These are phyloP conservation scores for Sporobolomyces pararoseus DNA, from an alignment of 768 basidiomycete genomes.

Conservation along the genomic window DNA sequence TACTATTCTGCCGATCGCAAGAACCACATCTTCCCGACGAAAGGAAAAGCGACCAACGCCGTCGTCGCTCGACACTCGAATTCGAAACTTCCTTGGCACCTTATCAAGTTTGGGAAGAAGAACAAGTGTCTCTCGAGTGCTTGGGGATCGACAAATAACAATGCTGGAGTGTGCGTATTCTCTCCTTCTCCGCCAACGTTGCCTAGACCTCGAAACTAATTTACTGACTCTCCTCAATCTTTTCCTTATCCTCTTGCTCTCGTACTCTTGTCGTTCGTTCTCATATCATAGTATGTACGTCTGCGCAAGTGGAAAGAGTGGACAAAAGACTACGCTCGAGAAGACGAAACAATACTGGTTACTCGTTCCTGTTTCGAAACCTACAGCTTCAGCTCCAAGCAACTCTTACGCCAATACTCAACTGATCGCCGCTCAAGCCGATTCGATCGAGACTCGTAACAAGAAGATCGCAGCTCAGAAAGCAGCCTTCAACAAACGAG, in stretches of 20 bases:
- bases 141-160: conserved; percentile 9
- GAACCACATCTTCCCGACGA: conserved; percentile 33
- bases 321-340: conserved; percentile 34
- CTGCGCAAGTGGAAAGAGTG: conserved; percentile 23
- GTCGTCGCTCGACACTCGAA: background rate
- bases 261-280: background rate
- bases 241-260: too few relatives aligned
- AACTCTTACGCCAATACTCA: conserved; percentile 26
- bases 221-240: too few relatives aligned
- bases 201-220: too few relatives aligned
- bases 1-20: conserved; percentile 19
- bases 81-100: conserved; percentile 21
- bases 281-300: conserved; percentile 18
- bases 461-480: conserved; percentile 38
- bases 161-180: conserved; percentile 31
- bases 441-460: conserved; percentile 37
- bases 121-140: conserved; percentile 36
- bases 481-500: conserved; percentile 23
- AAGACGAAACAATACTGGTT: conserved; percentile 38
- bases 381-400: background rate
- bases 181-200: too few relatives aligned
- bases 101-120: conserved; percentile 13
- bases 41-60: conserved; percentile 6
- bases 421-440: conserved; percentile 39
- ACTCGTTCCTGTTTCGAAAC: conserved; percentile 28